Conservation (phyloP, 345 rosid species). For the Lepidium africanum region DNA sequence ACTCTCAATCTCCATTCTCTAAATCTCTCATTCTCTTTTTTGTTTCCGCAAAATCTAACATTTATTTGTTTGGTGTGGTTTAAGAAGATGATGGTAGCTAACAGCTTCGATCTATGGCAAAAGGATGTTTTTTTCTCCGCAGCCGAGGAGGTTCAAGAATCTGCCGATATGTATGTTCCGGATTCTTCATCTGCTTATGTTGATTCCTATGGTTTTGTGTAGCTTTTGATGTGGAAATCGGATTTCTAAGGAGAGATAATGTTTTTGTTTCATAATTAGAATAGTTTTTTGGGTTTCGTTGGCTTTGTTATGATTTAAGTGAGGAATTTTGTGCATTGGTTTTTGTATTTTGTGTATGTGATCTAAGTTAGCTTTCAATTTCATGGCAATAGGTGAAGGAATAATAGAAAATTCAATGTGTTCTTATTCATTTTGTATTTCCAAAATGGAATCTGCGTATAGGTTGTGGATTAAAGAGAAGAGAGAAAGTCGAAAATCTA, state of each 20-base stretch:
- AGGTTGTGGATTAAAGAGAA: slow-evolving; percentile 64
- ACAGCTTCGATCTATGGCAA: slow-evolving; percentile 79
- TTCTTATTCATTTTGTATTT: background rate
- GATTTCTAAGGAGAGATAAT: background rate
- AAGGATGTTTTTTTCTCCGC: slow-evolving; percentile 82
- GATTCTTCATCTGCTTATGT: background rate
- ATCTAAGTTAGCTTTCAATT: background rate
- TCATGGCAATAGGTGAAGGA: background rate
- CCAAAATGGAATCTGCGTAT: slow-evolving; percentile 82
- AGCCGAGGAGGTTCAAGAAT: slow-evolving; percentile 93
- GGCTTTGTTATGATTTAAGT: background rate
- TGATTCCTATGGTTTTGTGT: background rate
- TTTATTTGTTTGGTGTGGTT: background rate
- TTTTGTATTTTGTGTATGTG: too few species aligned
- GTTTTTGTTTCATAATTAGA: too few species aligned
- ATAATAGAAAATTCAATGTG: too few species aligned
- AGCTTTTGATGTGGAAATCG: background rate
- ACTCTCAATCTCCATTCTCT: too few species aligned
- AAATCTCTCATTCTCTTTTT: too few species aligned
- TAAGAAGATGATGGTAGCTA: slow-evolving; percentile 77
- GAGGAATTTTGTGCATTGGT: background rate
- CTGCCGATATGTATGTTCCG: slow-evolving; percentile 63
- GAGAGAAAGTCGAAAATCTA: slow-evolving; percentile 31
- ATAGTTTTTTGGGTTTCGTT: background rate
- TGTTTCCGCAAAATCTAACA: too few species aligned